Conservation (phyloP, 805 yeast species). For the Kodamaea fukazawae region DNA sequence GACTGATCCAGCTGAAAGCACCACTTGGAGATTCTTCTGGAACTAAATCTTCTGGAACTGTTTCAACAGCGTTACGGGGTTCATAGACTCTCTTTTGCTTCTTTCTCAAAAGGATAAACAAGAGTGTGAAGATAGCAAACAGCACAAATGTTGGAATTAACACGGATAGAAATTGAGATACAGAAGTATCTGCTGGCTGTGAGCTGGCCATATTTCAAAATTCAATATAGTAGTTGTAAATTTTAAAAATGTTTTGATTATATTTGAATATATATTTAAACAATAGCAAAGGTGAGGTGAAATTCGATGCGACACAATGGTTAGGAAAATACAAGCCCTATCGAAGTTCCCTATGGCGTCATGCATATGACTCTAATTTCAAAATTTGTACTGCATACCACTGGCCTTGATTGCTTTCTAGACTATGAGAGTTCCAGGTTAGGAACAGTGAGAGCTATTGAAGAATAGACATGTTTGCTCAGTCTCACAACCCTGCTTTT, state of each 20-base stretch:
- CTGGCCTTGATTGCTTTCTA: too few species aligned
- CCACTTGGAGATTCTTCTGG: slow-evolving; percentile 47
- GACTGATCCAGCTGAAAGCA: slow-evolving; percentile 53
- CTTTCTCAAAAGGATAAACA: slow-evolving; percentile 43
- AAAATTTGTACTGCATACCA: too few species aligned
- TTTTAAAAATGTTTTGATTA: background rate
- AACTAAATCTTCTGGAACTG: slow-evolving; percentile 44
- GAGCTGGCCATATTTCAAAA: slow-evolving; percentile 5
- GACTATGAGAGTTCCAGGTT: too few species aligned
- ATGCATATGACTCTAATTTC: too few species aligned
- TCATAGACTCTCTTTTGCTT: slow-evolving; percentile 49
- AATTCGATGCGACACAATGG: slow-evolving; percentile 1
- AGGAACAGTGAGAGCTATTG: too few species aligned
- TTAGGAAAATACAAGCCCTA: background rate
- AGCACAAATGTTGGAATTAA: slow-evolving; percentile 44
- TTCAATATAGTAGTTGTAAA: background rate
- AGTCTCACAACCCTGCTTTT: too few species aligned
- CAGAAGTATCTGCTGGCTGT: slow-evolving; percentile 27
- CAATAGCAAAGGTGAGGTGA: slow-evolving; percentile 5
- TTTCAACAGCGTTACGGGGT: slow-evolving; percentile 46
- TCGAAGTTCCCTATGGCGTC: too few species aligned
- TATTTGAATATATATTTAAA: background rate
- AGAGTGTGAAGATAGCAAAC: slow-evolving; percentile 37
- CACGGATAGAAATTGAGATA: slow-evolving; percentile 50
- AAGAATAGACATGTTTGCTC: too few species aligned